Base-by-base conservation (phyloP, 805 yeast genomes). In the Huiozyma naganishii region DNA sequence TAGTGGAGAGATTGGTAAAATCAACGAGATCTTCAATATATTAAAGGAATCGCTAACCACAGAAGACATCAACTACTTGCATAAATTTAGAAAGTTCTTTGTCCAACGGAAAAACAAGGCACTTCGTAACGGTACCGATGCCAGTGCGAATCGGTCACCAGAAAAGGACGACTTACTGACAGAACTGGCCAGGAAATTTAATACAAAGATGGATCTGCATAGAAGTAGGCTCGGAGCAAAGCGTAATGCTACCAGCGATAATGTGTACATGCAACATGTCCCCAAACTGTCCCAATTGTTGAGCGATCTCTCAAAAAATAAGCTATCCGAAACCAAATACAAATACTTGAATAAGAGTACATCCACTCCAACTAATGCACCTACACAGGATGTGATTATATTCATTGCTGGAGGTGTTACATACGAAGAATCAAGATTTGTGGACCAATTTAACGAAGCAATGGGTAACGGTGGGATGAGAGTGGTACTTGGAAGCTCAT, bases 351-450 rank as follows among this genome's bases (percentile, higher is more conserved):
- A 37, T 29, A 27, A 33, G 9, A 8, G 11, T 9, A 36, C 39
- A 27, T 30, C 42, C n/a, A 37, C 33, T 4, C n/a, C 36, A 1
- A 23, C 43, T 6, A 41, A 37, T n/a, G 44, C 52, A 28, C 53
- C 43, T 12, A 70, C 74, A 1, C 84, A 80, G 53, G 89, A 83
- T 52, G 67, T 84, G n/a, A 71, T 84, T 4, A 67, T 84, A 1
- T 84, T 79, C 57, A 64, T 83, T 42, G 77, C 86, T 41, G 97
- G 97, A 6, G 98, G 98, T 11, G 82, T 76, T 2, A 90, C 97
- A 1, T 87, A 77, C 58, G 97, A 90, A 61, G 99, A 92, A 60
- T 85, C 95, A 0, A 74, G 96, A 48, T 64, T 88, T 27, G 77
- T 89, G 5, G 77, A 83, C 43, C 84, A 87, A 48, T 69, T 88